These are phyloP conservation scores for Cerioporus squamosus DNA, from an alignment of 1,284 basidiomycete genomes.

Conservation along the genomic window DNA sequence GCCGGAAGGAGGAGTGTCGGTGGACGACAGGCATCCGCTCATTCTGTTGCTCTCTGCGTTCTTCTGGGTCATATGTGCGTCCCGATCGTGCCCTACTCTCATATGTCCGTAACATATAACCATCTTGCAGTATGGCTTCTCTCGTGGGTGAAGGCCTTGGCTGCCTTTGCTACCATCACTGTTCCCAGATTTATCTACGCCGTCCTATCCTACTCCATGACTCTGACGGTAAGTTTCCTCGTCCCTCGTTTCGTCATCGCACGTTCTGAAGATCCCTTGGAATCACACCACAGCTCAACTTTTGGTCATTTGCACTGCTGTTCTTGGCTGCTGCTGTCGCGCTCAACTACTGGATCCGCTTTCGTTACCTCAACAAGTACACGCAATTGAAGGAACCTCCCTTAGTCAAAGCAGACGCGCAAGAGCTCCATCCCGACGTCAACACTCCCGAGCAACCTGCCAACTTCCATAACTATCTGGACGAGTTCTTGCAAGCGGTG, in stretches of 20 bases:
- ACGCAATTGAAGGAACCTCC: slow-evolving; percentile 87
- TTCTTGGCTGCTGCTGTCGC: slow-evolving; percentile 69
- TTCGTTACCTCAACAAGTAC: slow-evolving; percentile 79
- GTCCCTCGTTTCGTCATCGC: background rate
- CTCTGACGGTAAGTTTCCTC: slow-evolving; percentile 65
- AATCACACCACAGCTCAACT: slow-evolving; percentile 66
- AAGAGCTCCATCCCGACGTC: slow-evolving; percentile 87
- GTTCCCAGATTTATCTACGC: slow-evolving; percentile 78
- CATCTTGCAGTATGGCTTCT: slow-evolving; percentile 72
- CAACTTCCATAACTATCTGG: slow-evolving; percentile 91
- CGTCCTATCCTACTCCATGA: slow-evolving; percentile 87
- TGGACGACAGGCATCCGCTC: slow-evolving; percentile 58
- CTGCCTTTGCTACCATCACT: slow-evolving; percentile 81
- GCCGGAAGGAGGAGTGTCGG: slow-evolving; percentile 2
- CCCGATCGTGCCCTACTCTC: background rate
- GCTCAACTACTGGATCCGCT: slow-evolving; percentile 85
- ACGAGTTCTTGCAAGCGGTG: slow-evolving; percentile 94
- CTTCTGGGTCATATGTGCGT: slow-evolving; percentile 82
- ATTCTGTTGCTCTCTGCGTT: slow-evolving; percentile 80
- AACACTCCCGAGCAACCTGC: slow-evolving; percentile 75
- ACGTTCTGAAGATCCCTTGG: background rate
- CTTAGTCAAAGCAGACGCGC: slow-evolving; percentile 75
- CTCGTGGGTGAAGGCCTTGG: slow-evolving; percentile 71
- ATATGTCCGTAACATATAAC: background rate
- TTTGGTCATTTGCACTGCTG: slow-evolving; percentile 85